Evolutionary conservation across 805 yeast genomes (phyloP), one percentile per base, ranked within the genome.

Genomic region (Suhomyces sp.): DNA sequence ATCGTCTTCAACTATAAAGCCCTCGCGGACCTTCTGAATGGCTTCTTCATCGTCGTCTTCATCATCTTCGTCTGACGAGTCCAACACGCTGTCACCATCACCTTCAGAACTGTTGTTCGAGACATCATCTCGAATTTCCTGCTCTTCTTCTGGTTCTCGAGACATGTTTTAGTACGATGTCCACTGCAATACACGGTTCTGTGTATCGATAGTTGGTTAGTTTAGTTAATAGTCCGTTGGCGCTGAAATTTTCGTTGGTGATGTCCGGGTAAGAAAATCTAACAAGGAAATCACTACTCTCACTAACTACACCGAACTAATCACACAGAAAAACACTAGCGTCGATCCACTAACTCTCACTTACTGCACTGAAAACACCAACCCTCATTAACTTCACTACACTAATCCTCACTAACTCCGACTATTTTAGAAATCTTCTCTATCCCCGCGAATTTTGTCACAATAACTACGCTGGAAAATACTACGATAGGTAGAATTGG

Each of bases 1-100:
- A n/a, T 73, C 96, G 60, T 89, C 97, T 61, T 91, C 97, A 8
- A 89, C 97, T 62, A 93, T 92, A 68, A 93, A 91, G 0, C 97
- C 97, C 55, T 91, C 96, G 46, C 93, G 82, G 41, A 92, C 86
- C 60, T 81, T 82, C 57, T 86, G 80, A 45, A 87, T 83, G 62
- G 92, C 97, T 58, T 92, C 97, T 62, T 87, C 97, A 63, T 91
- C 96, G 41, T 73, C 74, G 27, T 89, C 97, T 44, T 86, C 92
- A 35, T 89, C 96, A 6, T 88, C 96, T 40, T 91, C 97, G 54
- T 92, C 97, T 8, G 96, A 87, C 59, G 88, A 71, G 43, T 65
- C 94, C 54, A 79, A 79, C 17, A 74, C 59, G 51, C 73, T 77
- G 46, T 63, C 65, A 33, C 69, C 69, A 45, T 70, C 71, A 40